These are phyloP conservation scores for Lasiosphaeria hispida DNA, from an alignment of 495 filamentous ascomycete genomes.

Conservation along the genomic window DNA sequence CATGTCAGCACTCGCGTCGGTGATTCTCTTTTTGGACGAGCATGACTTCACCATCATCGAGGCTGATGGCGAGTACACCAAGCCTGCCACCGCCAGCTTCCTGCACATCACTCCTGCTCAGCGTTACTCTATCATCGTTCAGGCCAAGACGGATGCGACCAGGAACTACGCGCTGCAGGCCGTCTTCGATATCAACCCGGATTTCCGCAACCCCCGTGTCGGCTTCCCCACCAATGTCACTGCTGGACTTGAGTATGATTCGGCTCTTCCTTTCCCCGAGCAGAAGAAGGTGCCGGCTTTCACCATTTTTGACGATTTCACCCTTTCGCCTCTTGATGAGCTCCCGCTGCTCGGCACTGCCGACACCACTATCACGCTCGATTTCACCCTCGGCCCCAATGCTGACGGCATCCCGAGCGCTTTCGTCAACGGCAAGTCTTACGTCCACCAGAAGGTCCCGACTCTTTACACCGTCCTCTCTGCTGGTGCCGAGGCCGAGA, in stretches of 20 bases:
- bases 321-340: not conserved
- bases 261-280: not conserved
- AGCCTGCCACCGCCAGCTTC: conserved; percentile 48
- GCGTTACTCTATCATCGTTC: conserved; percentile 59
- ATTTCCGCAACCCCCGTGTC: conserved; percentile 1
- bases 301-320: conserved; percentile 3
- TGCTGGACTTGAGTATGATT: not conserved
- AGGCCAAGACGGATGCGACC: conserved; percentile 52
- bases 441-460: conserved; percentile 71
- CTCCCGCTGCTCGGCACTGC: not conserved
- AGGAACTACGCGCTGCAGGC: conserved; percentile 60
- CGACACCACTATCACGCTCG: not conserved
- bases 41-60: conserved; percentile 60
- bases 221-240: not conserved
- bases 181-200: conserved; percentile 3
- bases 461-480: conserved; percentile 74
- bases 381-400: not conserved
- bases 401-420: conserved; percentile 45
- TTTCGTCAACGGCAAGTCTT: conserved; percentile 80
- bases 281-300: not conserved
- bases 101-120: conserved; percentile 58
- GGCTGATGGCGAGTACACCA: conserved; percentile 44
- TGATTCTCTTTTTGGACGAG: conserved; percentile 61
- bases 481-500: conserved; percentile 58
- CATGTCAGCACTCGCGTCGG: conserved; percentile 55